phyloP scores from a whole-genome alignment of 495 filamentous ascomycete species.

The Penicillium argentinense region DNA sequence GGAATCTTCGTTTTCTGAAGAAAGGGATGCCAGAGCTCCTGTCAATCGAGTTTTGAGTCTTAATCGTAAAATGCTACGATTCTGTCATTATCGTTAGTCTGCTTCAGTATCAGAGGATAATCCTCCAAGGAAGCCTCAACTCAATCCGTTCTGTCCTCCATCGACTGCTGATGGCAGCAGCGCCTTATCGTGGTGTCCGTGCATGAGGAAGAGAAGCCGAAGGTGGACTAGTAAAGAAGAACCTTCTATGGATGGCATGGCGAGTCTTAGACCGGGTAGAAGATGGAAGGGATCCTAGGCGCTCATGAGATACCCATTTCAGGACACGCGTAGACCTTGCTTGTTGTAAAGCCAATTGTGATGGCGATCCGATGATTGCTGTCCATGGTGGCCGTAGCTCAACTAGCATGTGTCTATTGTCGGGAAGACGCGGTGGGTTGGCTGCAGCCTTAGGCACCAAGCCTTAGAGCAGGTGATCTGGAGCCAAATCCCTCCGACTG shows the following conservation, averaged over 20 bases:
- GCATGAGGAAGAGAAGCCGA: too few relatives aligned
- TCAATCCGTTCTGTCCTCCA: slow-evolving; percentile 3
- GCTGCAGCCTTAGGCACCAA: background rate
- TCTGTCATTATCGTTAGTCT: slow-evolving; percentile 4
- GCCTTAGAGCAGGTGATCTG: background rate
- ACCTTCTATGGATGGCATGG: too few relatives aligned
- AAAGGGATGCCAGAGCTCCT: slow-evolving; percentile 5
- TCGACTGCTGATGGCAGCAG: too few relatives aligned
- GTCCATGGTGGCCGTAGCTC: background rate
- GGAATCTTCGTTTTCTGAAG: slow-evolving; percentile 5
- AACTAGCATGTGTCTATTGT: background rate
- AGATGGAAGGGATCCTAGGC: too few relatives aligned
- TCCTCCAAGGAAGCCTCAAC: slow-evolving; percentile 2
- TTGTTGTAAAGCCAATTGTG: slow-evolving; percentile 1
- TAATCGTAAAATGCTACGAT: background rate
- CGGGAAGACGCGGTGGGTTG: background rate
- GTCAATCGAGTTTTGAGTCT: background rate
- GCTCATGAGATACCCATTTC: too few relatives aligned
- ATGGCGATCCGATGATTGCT: slow-evolving; percentile 1
- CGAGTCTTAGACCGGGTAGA: too few relatives aligned
- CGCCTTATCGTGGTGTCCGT: too few relatives aligned
- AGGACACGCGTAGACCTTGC: too few relatives aligned
- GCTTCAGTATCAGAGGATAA: slow-evolving; percentile 1
- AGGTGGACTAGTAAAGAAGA: too few relatives aligned
- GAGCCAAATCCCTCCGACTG: background rate